A percentile compares a stretch with the other conserved stretches of the same genome.
Evolutionary conservation across 2,329 filamentous ascomycete species (phyloP).

Genomic region (Fusarium agapanthi): DNA sequence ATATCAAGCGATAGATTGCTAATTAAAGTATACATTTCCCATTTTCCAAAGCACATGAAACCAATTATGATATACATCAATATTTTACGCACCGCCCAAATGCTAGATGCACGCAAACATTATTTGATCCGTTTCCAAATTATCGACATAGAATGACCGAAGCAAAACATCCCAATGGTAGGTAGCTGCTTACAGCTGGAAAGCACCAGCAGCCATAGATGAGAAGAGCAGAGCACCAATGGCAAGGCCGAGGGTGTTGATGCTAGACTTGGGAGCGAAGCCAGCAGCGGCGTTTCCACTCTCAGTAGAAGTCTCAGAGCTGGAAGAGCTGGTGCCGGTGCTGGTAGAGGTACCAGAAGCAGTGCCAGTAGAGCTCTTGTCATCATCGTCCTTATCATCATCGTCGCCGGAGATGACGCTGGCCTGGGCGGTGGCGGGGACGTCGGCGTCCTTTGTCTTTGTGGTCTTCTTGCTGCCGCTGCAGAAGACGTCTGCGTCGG

Average conservation of each 20-base stretch:
- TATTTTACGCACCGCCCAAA: background rate
- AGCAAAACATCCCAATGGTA: background rate
- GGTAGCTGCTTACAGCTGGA: constrained; percentile 35
- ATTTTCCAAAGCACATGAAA: constrained; percentile 6
- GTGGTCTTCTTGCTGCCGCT: constrained; percentile 47
- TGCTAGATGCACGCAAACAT: constrained; percentile 7
- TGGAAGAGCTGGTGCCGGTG: constrained; percentile 17
- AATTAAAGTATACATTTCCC: constrained; percentile 16
- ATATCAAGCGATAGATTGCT: background rate
- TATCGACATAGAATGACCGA: constrained; percentile 13
- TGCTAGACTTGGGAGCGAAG: constrained; percentile 32
- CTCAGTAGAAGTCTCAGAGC: constrained; percentile 16
- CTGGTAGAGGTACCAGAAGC: constrained; percentile 9
- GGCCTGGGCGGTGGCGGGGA: constrained; percentile 45
- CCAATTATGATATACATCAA: constrained; percentile 25
- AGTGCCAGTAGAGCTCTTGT: constrained; percentile 8
- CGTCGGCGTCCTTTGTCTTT: constrained; percentile 38
- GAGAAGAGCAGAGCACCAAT: constrained; percentile 51
- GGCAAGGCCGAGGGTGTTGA: constrained; percentile 47
- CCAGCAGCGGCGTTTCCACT: constrained; percentile 35
- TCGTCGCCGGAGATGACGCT: constrained; percentile 43
- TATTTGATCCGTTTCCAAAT: constrained; percentile 13
- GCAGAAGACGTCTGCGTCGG: constrained; percentile 55
- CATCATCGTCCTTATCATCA: constrained; percentile 7
- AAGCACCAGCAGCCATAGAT: constrained; percentile 40